Percentiles rank a stretch among this genome's conserved stretches.
Evolutionary conservation across 78 protist species (phyloP).

Genomic region (Salpingoeca rosetta): DNA sequence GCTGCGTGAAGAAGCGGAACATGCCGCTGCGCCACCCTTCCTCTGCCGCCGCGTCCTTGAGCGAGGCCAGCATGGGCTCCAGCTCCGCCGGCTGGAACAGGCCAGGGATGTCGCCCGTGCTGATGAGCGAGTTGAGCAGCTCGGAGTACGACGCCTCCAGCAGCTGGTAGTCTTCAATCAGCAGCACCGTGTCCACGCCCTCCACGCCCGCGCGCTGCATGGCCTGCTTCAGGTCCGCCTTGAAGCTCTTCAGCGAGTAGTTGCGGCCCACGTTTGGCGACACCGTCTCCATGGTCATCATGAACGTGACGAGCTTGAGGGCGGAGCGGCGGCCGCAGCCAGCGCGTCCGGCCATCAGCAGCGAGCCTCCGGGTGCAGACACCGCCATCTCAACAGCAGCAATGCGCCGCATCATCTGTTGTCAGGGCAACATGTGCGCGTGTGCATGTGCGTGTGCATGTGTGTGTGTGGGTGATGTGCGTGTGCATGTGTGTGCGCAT

Average conservation of each 20-base stretch:
- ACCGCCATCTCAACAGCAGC: constrained; percentile 66
- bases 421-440: constrained; percentile 52
- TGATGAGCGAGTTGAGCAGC: constrained; percentile 56
- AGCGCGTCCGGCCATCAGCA: constrained; percentile 51
- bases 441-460: too few species aligned
- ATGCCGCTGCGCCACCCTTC: constrained; percentile 17
- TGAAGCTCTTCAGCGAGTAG: constrained; percentile 38
- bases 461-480: too few species aligned
- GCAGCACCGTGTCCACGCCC: constrained; percentile 28
- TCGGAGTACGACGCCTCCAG: constrained; percentile 18
- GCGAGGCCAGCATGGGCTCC: constrained; percentile 49
- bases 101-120: constrained; percentile 79
- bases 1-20: constrained; percentile 36
- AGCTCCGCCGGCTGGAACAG: constrained; percentile 69
- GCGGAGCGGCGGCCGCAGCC: constrained; percentile 66
- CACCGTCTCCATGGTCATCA: constrained; percentile 26
- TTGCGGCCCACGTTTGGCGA: constrained; percentile 29
- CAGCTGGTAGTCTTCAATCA: constrained; percentile 69
- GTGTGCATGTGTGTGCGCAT: too few species aligned
- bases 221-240: constrained; percentile 38
- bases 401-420: constrained; percentile 41
- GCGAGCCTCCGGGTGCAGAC: constrained; percentile 56
- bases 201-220: constrained; percentile 49
- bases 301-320: constrained; percentile 29
- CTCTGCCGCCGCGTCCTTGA: constrained; percentile 18